Base-by-base conservation (phyloP, 176 grass and related monocot genomes). In the Aegilops bicornis region DNA sequence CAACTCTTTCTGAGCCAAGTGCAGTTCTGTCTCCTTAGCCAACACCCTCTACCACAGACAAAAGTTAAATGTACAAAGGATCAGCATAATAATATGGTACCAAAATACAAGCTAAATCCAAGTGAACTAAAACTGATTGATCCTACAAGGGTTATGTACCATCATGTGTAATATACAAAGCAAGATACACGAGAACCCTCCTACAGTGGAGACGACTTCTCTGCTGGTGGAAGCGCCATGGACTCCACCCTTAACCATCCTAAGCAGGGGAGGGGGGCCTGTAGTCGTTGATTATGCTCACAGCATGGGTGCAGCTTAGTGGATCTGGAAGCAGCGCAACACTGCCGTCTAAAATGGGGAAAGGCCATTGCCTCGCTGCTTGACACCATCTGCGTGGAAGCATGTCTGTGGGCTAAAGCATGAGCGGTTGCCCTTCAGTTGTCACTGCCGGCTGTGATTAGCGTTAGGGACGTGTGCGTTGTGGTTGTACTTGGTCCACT, bases 11-110 rank as follows among this genome's bases (percentile, higher is more conserved):
- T 95, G 93, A 37, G 91, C 95, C 59, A 93, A 80, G 88, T 98
- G 93, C 74, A 95, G 77, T 81, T 98, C 89, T 20, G 93, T 95
- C 82, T 98, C 93, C 81, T 98, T 98, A 16, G 95, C 91, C 64
- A 93, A 88, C 58, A 83, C 88, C 81, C 86, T 83, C 92, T 97
- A 66, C 71, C 20, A 37, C 17, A 86, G 42, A 69, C 4, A 52
- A 78, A 81, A 81, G 33, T 23, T 0, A n/a, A 5, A 82, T 82
- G 27, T 33, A 23, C 64, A 69, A 52, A 33, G 63, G 30, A 82
- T 82, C 64, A 82, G 64, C 43, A 82, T 52, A 48, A 82, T 52
- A 72, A 68, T 52, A 87, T 27, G 63, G 75, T 50, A 47, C 24
- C 24, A 67, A 82, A 85, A 86, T 79, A 82, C 20, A 85, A 31